Base-by-base conservation (phyloP, 768 basidiomycete species). In the Mycena filopes region DNA sequence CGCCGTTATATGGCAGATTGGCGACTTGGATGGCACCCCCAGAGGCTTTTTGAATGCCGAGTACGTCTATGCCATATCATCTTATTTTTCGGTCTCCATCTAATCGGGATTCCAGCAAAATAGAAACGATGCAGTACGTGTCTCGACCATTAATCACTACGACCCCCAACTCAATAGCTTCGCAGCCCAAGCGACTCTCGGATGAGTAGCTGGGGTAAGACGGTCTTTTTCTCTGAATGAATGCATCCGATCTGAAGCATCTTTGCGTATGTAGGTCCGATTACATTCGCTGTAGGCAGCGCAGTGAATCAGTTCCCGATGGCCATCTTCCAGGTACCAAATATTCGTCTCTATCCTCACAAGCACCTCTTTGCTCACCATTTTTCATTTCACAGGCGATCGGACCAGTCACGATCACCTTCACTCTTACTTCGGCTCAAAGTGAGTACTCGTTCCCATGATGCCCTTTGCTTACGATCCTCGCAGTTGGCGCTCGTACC, bases 1-100 rank as follows among this genome's bases (percentile, higher is more conserved):
- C 16, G 23, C 26, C 46, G 42, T 12, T 8, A 79, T 78, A 25
- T 80, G 79, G 78, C 74, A 75, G 69, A 75, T 80, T 31, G 78
- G 79, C 15, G 79, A 80, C 54, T 75, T 73, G 53, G 79, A 80
- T 58, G 79, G 79, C 18, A 79, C 75, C 12, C 78, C 79, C 23
- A 63, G 74, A 54, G 79, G 79, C 13, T 79, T 80, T 68, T 56
- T 77, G 64, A 80, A 80, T 45, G 78, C 77, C 28, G 79, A 79
- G 78, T 78, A 54, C 31, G 76, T 20, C 2, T 36, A 20, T 16
- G 23, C 47, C 63, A 29, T 55, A 42, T 29, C 15, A 26, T 54
- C 31, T 7, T 6, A 45, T 21, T 13, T 21, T 6, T 9, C 4
- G 4, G 12, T 5, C 43, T 20, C 3, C 25, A 21, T 15, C 16